phyloP scores from a whole-genome alignment of 1,139 yeast genomes.

The Wickerhamomyces sp. region DNA sequence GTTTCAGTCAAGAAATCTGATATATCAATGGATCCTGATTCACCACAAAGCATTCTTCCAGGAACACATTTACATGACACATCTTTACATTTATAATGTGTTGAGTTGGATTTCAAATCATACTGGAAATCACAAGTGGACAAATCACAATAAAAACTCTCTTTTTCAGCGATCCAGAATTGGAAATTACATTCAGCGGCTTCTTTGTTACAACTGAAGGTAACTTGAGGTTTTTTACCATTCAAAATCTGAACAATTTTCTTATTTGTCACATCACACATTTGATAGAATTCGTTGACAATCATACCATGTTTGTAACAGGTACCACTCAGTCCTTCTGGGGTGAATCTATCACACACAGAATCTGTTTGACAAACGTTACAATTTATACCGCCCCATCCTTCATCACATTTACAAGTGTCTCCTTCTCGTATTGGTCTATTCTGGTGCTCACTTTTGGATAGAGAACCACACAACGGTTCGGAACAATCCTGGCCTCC shows the following conservation, averaged over 20 bases:
- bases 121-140: slow-evolving; percentile 63
- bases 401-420: slow-evolving; percentile 67
- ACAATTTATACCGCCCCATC: slow-evolving; percentile 95
- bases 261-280: slow-evolving; percentile 90
- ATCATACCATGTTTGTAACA: slow-evolving; percentile 87
- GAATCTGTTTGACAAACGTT: slow-evolving; percentile 69
- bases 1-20: slow-evolving; percentile 89
- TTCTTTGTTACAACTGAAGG: slow-evolving; percentile 78
- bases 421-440: slow-evolving; percentile 54
- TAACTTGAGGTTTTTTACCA: slow-evolving; percentile 86
- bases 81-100: slow-evolving; percentile 72
- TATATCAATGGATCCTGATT: slow-evolving; percentile 88
- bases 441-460: slow-evolving; percentile 50
- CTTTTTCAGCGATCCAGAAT: slow-evolving; percentile 90
- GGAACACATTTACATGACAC: slow-evolving; percentile 86
- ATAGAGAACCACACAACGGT: slow-evolving; percentile 83
- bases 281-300: slow-evolving; percentile 77
- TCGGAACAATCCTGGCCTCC: slow-evolving; percentile 90
- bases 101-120: slow-evolving; percentile 56
- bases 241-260: slow-evolving; percentile 75
- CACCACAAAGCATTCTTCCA: slow-evolving; percentile 90
- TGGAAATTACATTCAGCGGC: slow-evolving; percentile 76
- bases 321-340: slow-evolving; percentile 80
- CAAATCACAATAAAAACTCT: slow-evolving; percentile 86
- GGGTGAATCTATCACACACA: slow-evolving; percentile 84